Percentiles rank a stretch among this genome's conserved stretches.
Conservation (phyloP, 192 early-diverging fungal species). For the Umbelopsis sp. region DNA sequence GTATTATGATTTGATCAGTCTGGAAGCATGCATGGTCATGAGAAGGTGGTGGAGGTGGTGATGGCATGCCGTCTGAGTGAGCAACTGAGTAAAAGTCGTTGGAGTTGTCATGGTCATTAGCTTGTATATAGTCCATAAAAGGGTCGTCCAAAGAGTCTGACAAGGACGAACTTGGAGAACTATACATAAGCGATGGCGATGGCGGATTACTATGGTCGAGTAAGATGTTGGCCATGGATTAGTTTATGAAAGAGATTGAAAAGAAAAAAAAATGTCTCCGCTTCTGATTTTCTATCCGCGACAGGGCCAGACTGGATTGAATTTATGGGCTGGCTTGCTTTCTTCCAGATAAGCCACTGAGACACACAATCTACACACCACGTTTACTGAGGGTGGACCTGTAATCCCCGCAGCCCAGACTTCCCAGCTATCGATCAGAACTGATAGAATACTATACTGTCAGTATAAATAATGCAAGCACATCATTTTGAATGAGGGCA, state of each 20-base stretch:
- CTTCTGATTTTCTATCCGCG: not conserved
- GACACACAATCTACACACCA: no score
- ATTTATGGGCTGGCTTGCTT: no score
- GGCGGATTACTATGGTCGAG: slow-evolving; percentile 14
- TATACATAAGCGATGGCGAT: slow-evolving; percentile 10
- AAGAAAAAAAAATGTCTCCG: not conserved
- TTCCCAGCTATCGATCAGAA: not conserved
- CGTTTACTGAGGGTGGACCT: no score
- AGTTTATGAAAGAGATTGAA: not conserved
- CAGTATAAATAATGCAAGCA: not conserved
- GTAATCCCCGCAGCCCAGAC: no score
- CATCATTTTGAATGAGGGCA: not conserved
- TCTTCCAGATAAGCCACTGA: no score
- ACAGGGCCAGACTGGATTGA: no score
- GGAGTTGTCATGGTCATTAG: slow-evolving; percentile 10
- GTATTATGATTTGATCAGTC: slow-evolving; percentile 1
- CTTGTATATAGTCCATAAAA: slow-evolving; percentile 10
- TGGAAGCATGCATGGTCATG: slow-evolving; percentile 9
- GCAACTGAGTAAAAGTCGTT: slow-evolving; percentile 16
- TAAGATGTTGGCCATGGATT: slow-evolving; percentile 11
- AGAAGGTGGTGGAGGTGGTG: not conserved
- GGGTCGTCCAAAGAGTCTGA: slow-evolving; percentile 16
- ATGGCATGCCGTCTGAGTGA: slow-evolving; percentile 12
- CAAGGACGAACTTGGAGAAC: slow-evolving; percentile 6
- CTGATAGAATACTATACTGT: not conserved